Base-by-base conservation (phyloP, 306 rosid species). In the Sophora flavescens region DNA sequence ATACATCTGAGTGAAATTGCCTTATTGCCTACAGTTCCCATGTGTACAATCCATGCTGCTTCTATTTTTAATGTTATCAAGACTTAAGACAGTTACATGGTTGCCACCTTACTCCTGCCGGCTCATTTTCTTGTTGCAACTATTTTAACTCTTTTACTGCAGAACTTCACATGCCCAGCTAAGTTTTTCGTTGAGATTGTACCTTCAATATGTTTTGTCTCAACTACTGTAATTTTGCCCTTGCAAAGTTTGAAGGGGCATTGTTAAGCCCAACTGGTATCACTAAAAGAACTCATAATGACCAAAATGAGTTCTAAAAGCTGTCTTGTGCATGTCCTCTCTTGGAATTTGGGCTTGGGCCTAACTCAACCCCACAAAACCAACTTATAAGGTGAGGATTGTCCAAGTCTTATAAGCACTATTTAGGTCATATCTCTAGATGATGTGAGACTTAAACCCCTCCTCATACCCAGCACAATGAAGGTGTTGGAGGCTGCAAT, bases 21-120 rank as follows among this genome's bases (percentile, higher is more conserved):
- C 9, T 50, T 69, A 16, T 35, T 16, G 63, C 63, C 75, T 8
- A 48, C 18, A 68, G 45, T 32, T 68, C 74, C 60, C 48, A 14
- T 47, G 32, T 47, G n/a, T 47, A 48, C 45, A 36, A 48, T n/a
- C 38, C 4, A 16, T 28, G 22, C 42, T 45, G 28, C 9, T 39
- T 6, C 44, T 39, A 39, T 39, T 7, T 22, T 45, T 54, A 13
- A 1, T 64, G n/a, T 5, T 48, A 26, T 45, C 44, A 58, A n/a
- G n/a, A n/a, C n/a, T 26, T 67, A 45, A 45, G 32, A 48, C 10
- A 15, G 44, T 30, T 28, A n/a, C 48, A 47, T 4, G 14, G 44
- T 48, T 50, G 60, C 15, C 74, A 48, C 51, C 74, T n/a, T n/a
- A 30, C 28, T 66, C 26, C 26, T 5, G 6, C 2, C 15, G 10